Evolutionary conservation across 495 filamentous ascomycete genomes (phyloP), one percentile per base, ranked within the genome.

Genomic region (Daldinia caldariorum): DNA sequence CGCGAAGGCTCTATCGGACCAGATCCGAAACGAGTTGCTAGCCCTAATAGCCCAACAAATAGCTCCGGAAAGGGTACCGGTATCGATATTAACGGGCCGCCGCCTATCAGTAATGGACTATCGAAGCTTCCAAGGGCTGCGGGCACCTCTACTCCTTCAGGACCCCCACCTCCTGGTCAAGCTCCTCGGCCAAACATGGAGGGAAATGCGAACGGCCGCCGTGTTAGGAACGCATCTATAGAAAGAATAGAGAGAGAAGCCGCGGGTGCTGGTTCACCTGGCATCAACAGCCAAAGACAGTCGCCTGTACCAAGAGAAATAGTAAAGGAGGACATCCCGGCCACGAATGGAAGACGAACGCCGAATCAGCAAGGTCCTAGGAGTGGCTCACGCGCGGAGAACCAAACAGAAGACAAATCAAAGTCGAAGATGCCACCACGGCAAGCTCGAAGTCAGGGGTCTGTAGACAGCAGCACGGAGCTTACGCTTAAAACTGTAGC

Each of bases 101-200:
- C 69, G 69, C 78, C 61, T 22, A 57, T 61, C 59, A 74, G 60
- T 68, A 77, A 69, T 69, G 80, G 70, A 62, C 86, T 83, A 20
- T 92, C 90, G 63, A 87, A 89, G 68, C 84, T 90, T 70, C 92
- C 88, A 26, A 85, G 92, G 65, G 88, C 90, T 7, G 89, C 90
- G 26, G 84, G 89, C 62, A 88, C 88, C 20, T 88, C 90, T 68
- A 88, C 87, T 8, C 90, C 93, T 2, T 84, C 91, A 41, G 94
- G 94, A 13, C 94, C 94, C 49, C 92, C 94, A 41, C 94, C 94
- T 20, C 90, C 90, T 39, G 92, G 93, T 38, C 93, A 96, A 79
- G 89, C 94, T 16, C 94, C 94, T 0, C 89, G 89, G 29, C 93
- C 94, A 16, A 73, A 57, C 6, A 58, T 77, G 22, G 77, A 72